phyloP scores from a whole-genome alignment of 2,329 filamentous ascomycete genomes.

The Calonectria multiphialidica region DNA sequence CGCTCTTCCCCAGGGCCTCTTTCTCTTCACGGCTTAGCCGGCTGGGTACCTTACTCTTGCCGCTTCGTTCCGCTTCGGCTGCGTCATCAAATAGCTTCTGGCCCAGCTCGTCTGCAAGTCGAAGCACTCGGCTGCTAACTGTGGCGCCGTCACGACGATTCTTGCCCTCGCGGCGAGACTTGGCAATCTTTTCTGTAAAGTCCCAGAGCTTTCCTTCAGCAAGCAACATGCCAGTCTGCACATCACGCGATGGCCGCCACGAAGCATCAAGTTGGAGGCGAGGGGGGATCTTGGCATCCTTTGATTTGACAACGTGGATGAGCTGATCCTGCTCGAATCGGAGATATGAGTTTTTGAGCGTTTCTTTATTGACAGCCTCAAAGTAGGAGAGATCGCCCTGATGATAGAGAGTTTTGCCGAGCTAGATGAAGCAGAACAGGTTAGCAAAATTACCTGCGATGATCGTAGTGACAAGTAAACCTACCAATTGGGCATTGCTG shows the following conservation, averaged over 20 bases:
- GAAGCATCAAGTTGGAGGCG: conserved; percentile 77
- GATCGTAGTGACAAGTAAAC: conserved; percentile 34
- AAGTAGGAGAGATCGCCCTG: conserved; percentile 98
- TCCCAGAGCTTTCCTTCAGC: conserved; percentile 87
- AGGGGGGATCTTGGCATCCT: conserved; percentile 71
- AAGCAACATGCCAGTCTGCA: conserved; percentile 69
- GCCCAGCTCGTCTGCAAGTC: conserved; percentile 81
- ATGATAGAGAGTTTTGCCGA: conserved; percentile 97
- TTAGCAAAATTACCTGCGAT: conserved; percentile 17
- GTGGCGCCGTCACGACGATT: conserved; percentile 94
- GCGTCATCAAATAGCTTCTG: conserved; percentile 74
- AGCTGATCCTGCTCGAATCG: conserved; percentile 94
- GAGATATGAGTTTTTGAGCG: conserved; percentile 90
- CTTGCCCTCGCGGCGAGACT: conserved; percentile 89
- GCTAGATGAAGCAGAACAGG: conserved; percentile 55
- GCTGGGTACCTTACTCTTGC: conserved; percentile 53
- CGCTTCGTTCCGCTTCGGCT: conserved; percentile 50
- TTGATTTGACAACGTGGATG: conserved; percentile 78
- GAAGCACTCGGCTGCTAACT: conserved; percentile 84
- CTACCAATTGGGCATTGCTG: conserved; percentile 82
- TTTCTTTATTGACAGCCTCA: conserved; percentile 98
- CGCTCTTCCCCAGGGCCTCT: conserved; percentile 54
- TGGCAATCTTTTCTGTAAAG: conserved; percentile 89
- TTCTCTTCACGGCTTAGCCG: conserved; percentile 65
- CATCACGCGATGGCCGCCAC: conserved; percentile 80